Base-by-base conservation (phyloP, 805 yeast genomes). In the Ogataea glucozyma region DNA sequence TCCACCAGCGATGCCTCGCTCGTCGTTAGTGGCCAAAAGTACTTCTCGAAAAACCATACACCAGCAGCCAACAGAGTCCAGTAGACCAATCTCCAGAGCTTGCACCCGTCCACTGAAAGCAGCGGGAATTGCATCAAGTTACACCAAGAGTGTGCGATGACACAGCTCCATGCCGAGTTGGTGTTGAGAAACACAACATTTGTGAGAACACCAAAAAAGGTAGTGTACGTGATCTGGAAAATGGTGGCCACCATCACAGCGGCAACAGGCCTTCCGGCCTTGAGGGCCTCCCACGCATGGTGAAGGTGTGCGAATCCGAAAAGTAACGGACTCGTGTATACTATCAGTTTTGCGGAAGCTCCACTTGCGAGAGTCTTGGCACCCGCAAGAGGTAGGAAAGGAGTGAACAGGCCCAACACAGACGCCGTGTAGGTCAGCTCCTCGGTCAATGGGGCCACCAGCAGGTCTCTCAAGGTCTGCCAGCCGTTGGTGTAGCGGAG, bases 281-380 rank as follows among this genome's bases (percentile, higher is more conserved):
- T 48, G 46, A 69, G 69, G 32, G 74, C 50, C 41, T 77, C 81
- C 48, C 69, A 69, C 2, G 78, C 88, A 58, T 88, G 95, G 57
- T 88, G 91, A 17, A 84, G 38, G 62, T 88, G 96, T 0, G 95
- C 93, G 19, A 83, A 53, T 1, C 90, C 89, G 66, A 88, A 88
- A 43, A 79, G 70, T 6, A 79, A 53, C 1, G 95, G 93, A 1
- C 86, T 73, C 21, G 63, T 56, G 13, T 54, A 50, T 1, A 76
- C 57, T 16, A 67, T 47, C 7, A 6, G 10, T 8, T 34, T 26
- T 9, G 41, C 33, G 6, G n/a, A n/a, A 9, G 24, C 26, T 2
- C 45, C 23, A 6, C 31, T 16, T 4, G 19, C 24, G 12, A 24
- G 22, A 9, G 10, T 23, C 19, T 16, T 21, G 18, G 16, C 24